A percentile compares a stretch with the other conserved stretches of the same genome.
phyloP scores from a whole-genome alignment of 1,284 basidiomycete genomes.

The Cryptococcus amylolentus region DNA sequence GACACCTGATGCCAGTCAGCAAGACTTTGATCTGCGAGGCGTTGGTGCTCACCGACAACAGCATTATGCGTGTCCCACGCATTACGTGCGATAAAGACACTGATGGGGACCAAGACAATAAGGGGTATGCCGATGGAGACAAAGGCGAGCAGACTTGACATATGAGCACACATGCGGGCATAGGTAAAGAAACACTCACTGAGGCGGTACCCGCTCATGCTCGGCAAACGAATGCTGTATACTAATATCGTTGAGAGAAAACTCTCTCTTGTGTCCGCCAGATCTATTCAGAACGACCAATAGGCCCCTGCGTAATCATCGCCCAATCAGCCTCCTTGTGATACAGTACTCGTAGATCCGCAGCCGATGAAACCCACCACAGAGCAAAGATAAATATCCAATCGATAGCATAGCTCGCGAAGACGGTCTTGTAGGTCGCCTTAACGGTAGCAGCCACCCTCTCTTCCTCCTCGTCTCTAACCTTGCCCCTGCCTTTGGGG shows the following conservation, averaged over 20 bases:
- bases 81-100: constrained; percentile 66
- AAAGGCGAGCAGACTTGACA: constrained; percentile 58
- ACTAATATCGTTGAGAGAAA: constrained; percentile 76
- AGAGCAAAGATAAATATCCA: constrained; percentile 66
- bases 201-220: constrained; percentile 78
- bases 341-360: not conserved
- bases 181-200: constrained; percentile 33
- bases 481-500: not conserved
- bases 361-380: constrained; percentile 56
- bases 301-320: constrained; percentile 53
- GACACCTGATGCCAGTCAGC: constrained; percentile 55
- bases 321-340: not conserved
- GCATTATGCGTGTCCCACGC: constrained; percentile 87
- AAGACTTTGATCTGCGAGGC: not conserved
- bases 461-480: constrained; percentile 16
- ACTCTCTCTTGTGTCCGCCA: constrained; percentile 76
- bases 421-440: constrained; percentile 20
- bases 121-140: constrained; percentile 68
- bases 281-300: constrained; percentile 69
- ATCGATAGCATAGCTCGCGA: constrained; percentile 43
- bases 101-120: constrained; percentile 64
- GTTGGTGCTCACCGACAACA: constrained; percentile 57
- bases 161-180: constrained; percentile 24
- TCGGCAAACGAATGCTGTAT: constrained; percentile 65
- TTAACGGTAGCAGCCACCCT: constrained; percentile 10